Conservation (phyloP, 805 yeast genomes). For the Myxozyma udenii region DNA sequence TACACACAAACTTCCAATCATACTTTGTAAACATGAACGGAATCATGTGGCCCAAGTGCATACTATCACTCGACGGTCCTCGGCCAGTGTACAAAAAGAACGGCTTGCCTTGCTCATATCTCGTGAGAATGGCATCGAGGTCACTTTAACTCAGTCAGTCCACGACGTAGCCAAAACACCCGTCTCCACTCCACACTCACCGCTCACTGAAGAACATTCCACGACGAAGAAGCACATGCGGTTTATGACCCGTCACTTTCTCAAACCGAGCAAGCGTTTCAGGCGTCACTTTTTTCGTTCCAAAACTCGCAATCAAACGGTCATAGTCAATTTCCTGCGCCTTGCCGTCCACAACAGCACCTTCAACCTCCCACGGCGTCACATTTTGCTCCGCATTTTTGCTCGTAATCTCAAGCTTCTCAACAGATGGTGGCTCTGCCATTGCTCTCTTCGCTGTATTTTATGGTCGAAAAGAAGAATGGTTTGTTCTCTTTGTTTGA, state of each 20-base stretch:
- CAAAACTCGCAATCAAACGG: slow-evolving; percentile 80
- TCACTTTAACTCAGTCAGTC: slow-evolving; percentile 35
- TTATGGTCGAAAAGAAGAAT: neutral
- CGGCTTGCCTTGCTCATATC: slow-evolving; percentile 92
- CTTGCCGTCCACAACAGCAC: slow-evolving; percentile 93
- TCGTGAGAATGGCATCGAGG: slow-evolving; percentile 63
- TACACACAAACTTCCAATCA: neutral
- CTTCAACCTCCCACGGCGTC: slow-evolving; percentile 99
- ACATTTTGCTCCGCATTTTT: slow-evolving; percentile 51
- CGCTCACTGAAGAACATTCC: slow-evolving; percentile 93
- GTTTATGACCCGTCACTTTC: slow-evolving; percentile 80
- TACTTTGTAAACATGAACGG: slow-evolving; percentile 87
- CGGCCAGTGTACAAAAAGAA: slow-evolving; percentile 96
- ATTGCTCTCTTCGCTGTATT: neutral
- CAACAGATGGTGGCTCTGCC: slow-evolving; percentile 16
- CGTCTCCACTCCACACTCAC: slow-evolving; percentile 13
- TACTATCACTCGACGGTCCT: slow-evolving; percentile 90
- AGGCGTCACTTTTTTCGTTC: slow-evolving; percentile 66
- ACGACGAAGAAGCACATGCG: slow-evolving; percentile 84
- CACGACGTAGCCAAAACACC: neutral
- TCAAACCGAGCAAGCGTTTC: slow-evolving; percentile 76
- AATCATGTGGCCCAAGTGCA: slow-evolving; percentile 96
- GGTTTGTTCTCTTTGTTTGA: too few relatives aligned
- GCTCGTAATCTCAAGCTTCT: slow-evolving; percentile 5
- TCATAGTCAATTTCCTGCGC: slow-evolving; percentile 91